Conservation (phyloP, 2,329 filamentous ascomycete species). For the Camptophora hylomeconis region DNA sequence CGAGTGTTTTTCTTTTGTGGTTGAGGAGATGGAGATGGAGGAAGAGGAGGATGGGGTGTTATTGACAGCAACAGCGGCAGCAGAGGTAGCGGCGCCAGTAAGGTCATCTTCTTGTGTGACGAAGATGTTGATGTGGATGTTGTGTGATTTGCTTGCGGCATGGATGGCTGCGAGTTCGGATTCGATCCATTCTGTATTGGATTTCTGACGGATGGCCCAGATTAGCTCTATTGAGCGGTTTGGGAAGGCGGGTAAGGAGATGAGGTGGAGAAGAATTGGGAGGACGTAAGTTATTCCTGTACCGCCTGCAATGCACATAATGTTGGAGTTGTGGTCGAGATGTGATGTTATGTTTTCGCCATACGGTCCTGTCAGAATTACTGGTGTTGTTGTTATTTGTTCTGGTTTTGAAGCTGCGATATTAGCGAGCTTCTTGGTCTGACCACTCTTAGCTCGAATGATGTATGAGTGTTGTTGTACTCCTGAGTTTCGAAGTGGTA, state of each 20-base stretch:
- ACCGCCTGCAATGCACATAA: conserved; percentile 44
- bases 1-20: conserved; percentile 15
- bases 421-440: conserved; percentile 43
- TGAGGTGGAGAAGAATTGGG: conserved; percentile 34
- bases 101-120: conserved; percentile 39
- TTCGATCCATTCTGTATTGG: conserved; percentile 46
- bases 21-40: not conserved
- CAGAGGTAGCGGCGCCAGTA: too few species aligned
- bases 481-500: conserved; percentile 27
- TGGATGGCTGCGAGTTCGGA: conserved; percentile 41
- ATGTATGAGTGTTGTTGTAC: conserved; percentile 23
- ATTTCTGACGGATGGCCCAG: conserved; percentile 47
- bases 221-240: conserved; percentile 44
- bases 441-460: conserved; percentile 32
- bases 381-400: conserved; percentile 30
- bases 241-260: conserved; percentile 17
- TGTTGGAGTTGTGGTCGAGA: conserved; percentile 24
- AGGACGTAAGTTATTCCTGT: conserved; percentile 47
- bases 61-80: too few species aligned
- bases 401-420: conserved; percentile 21
- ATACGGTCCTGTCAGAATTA: conserved; percentile 53
- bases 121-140: conserved; percentile 43
- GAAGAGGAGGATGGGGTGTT: too few species aligned
- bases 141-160: conserved; percentile 24
- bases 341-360: conserved; percentile 24